Conservation (phyloP, 192 early-diverging fungal species). For the Backusella psychrophila region DNA sequence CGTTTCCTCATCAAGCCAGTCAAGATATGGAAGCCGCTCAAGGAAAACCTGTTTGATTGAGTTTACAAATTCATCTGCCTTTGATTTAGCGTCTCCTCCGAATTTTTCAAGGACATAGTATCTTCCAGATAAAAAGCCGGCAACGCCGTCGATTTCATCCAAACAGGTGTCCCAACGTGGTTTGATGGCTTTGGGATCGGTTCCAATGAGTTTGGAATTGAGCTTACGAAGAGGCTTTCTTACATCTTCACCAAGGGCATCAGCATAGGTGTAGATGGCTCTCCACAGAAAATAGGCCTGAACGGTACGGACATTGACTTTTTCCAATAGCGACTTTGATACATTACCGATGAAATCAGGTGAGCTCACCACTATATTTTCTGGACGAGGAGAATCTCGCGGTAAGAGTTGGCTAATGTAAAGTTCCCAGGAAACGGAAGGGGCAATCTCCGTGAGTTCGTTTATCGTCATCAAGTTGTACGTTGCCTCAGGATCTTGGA, state of each 20-base stretch:
- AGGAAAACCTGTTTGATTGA: slow-evolving; percentile 41
- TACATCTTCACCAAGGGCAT: slow-evolving; percentile 37
- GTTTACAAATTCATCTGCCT: slow-evolving; percentile 45
- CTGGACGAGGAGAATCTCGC: slow-evolving; percentile 14
- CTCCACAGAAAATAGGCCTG: slow-evolving; percentile 57
- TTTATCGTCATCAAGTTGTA: slow-evolving; percentile 48
- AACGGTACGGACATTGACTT: slow-evolving; percentile 33
- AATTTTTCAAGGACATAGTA: slow-evolving; percentile 46
- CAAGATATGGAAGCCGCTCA: slow-evolving; percentile 32
- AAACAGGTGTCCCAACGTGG: slow-evolving; percentile 52
- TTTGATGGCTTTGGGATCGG: slow-evolving; percentile 39
- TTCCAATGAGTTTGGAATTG: slow-evolving; percentile 41
- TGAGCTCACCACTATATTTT: slow-evolving; percentile 26
- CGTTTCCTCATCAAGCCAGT: slow-evolving; percentile 49
- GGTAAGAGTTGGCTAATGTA: slow-evolving; percentile 36
- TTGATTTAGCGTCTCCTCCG: slow-evolving; percentile 45
- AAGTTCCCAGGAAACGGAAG: slow-evolving; percentile 37
- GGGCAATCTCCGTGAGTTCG: slow-evolving; percentile 28
- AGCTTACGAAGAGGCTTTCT: slow-evolving; percentile 38
- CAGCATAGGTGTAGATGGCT: slow-evolving; percentile 34
- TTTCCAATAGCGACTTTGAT: slow-evolving; percentile 32
- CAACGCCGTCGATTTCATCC: slow-evolving; percentile 23
- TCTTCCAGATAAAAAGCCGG: slow-evolving; percentile 43
- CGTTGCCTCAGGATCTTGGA: slow-evolving; percentile 45
- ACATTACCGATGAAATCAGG: slow-evolving; percentile 33